A percentile compares a stretch with the other conserved stretches of the same genome.
These are phyloP conservation scores for Hymenoscyphus salicellus DNA, from an alignment of 2,329 filamentous ascomycete genomes.

Conservation along the genomic window DNA sequence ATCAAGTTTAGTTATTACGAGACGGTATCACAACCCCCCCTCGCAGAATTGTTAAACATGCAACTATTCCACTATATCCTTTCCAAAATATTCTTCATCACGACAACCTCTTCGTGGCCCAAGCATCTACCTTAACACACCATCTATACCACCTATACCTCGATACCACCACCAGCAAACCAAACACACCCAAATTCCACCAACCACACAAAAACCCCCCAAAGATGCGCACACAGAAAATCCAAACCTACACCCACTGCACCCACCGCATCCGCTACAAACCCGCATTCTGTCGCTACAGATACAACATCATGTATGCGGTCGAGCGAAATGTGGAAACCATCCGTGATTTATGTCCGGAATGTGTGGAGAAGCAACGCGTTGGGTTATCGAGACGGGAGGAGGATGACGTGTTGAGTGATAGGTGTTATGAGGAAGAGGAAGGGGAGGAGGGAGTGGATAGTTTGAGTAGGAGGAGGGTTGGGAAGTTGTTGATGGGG, in stretches of 20 bases:
- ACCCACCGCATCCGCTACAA: background rate
- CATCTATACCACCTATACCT: no score
- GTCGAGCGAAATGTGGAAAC: background rate
- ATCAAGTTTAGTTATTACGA: no score
- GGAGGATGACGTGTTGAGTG: background rate
- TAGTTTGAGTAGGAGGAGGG: background rate
- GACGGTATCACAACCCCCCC: no score
- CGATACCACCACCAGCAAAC: no score
- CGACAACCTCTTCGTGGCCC: background rate
- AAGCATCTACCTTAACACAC: background rate
- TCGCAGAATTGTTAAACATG: no score
- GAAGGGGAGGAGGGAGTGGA: background rate
- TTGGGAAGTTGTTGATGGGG: background rate
- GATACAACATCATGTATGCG: background rate
- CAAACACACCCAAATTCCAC: no score
- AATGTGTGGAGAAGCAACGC: background rate
- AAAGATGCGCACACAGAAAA: background rate
- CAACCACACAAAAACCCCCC: background rate
- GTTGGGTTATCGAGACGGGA: background rate
- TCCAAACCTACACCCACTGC: background rate
- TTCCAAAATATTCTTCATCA: background rate
- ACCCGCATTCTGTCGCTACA: background rate
- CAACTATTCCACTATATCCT: background rate
- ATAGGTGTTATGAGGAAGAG: background rate
- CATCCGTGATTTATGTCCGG: background rate